A percentile compares a stretch with the other conserved stretches of the same genome.
Evolutionary conservation across 1,284 basidiomycete species (phyloP).

Genomic region (Boletus mariae): DNA sequence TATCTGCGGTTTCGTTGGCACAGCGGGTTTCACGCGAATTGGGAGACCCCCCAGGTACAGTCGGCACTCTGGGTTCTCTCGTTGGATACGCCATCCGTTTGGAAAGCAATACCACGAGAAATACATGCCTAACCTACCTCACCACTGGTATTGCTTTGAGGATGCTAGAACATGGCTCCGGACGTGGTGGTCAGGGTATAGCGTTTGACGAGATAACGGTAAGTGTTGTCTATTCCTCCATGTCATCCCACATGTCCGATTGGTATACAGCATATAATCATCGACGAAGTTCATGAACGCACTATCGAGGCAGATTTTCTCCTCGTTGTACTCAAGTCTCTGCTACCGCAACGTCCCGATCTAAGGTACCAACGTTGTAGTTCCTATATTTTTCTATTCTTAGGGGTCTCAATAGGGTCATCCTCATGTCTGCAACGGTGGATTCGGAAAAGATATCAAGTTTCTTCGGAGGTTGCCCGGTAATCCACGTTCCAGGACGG

Average conservation of each 20-base stretch:
- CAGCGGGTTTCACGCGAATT: slow-evolving; percentile 94
- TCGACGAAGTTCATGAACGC: slow-evolving; percentile 89
- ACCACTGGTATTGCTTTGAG: slow-evolving; percentile 96
- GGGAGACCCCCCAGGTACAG: slow-evolving; percentile 80
- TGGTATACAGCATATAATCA: slow-evolving; percentile 45
- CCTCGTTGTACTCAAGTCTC: slow-evolving; percentile 90
- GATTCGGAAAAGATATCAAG: slow-evolving; percentile 93
- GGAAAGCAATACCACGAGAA: slow-evolving; percentile 82
- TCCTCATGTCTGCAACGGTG: slow-evolving; percentile 97
- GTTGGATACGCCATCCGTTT: slow-evolving; percentile 96
- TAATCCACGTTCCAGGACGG: slow-evolving; percentile 89
- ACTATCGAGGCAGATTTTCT: slow-evolving; percentile 98
- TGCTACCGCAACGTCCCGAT: slow-evolving; percentile 76
- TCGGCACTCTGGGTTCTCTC: slow-evolving; percentile 78
- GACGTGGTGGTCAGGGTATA: slow-evolving; percentile 61
- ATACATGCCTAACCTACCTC: slow-evolving; percentile 81
- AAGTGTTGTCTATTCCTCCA: slow-evolving; percentile 21
- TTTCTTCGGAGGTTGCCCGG: slow-evolving; percentile 91
- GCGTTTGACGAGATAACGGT: slow-evolving; percentile 94
- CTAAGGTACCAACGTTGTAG: slow-evolving; percentile 59
- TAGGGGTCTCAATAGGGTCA: slow-evolving; percentile 53
- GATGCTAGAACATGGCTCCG: slow-evolving; percentile 86
- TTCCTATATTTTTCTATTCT: not conserved
- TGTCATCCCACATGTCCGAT: slow-evolving; percentile 1
- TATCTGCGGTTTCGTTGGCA: slow-evolving; percentile 95